Evolutionary conservation across 495 filamentous ascomycete genomes (phyloP), one percentile per base, ranked within the genome.

Genomic region (Melanomma pulvis-pyrius): DNA sequence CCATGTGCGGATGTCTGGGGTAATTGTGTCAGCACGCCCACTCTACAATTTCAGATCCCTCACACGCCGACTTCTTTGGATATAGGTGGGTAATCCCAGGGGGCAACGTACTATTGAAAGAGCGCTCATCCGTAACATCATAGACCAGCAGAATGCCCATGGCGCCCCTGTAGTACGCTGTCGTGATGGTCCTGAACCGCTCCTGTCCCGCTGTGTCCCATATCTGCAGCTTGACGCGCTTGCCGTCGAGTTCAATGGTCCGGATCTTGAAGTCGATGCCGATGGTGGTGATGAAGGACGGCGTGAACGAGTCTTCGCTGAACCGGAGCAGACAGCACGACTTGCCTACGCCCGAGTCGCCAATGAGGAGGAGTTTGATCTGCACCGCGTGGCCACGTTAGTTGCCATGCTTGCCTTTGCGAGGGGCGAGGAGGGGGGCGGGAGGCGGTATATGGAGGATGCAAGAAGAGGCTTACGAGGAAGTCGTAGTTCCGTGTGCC

Each of bases 221-320:
- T 76, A 98, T 98, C 81, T 98, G 94, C 75, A 98, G 81, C 82
- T 98, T 98, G 63, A 98, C 93, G 54, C 93, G 83, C 87, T 98
- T 98, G 67, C 93, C 93, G 74, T 98, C 94, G 64, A 98, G 80
- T 79, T 98, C 94, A 79, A 98, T 98, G 61, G 94, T 98, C 51
- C 94, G 86, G 72, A 98, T 98, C 83, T 98, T 98, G 82, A 98
- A 98, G 79, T 99, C 94, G 81, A 99, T 99, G 61, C 94, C 94
- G 78, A 99, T 98, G 54, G 94, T 98, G 28, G 94, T 98, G 81
- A 98, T 98, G 82, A 98, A 98, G 66, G 92, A 97, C 34, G 94
- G 94, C 30, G 89, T 98, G 81, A 98, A 98, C 12, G 92, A 96
- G 81, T 98, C 94, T 81, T 98, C 94, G 77, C 92, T 97, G 82